These are phyloP conservation scores for Thielaviopsis cerberus DNA, from an alignment of 2,329 filamentous ascomycete genomes.

Conservation along the genomic window DNA sequence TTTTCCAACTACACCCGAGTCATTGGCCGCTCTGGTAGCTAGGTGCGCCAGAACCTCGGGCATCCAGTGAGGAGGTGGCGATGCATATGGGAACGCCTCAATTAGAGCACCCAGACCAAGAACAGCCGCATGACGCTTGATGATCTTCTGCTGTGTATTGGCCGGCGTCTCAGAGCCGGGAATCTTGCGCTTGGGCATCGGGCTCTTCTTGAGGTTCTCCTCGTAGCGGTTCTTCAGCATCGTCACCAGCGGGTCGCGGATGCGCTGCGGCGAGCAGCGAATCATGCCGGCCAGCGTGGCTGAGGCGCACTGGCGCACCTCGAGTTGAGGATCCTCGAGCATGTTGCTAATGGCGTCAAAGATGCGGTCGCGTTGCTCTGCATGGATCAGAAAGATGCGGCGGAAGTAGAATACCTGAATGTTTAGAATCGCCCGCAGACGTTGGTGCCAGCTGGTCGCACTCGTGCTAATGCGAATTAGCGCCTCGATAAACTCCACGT, in stretches of 20 bases:
- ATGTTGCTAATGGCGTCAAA: conserved; percentile 91
- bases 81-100: conserved; percentile 89
- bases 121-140: conserved; percentile 75
- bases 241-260: conserved; percentile 61
- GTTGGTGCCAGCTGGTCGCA: conserved; percentile 83
- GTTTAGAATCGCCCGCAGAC: conserved; percentile 83
- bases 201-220: conserved; percentile 58
- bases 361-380: conserved; percentile 55
- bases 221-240: conserved; percentile 66
- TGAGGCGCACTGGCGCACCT: conserved; percentile 83
- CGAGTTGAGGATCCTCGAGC: conserved; percentile 78
- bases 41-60: conserved; percentile 76
- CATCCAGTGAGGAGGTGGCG: conserved; percentile 83
- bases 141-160: conserved; percentile 56
- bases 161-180: conserved; percentile 37
- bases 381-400: conserved; percentile 69
- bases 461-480: conserved; percentile 75
- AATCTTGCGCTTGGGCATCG: conserved; percentile 50
- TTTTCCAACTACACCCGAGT: conserved; percentile 83
- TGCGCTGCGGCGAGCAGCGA: conserved; percentile 66
- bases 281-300: conserved; percentile 95
- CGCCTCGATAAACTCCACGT: conserved; percentile 64
- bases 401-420: conserved; percentile 99
- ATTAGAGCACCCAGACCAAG: conserved; percentile 78
- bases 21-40: conserved; percentile 67